phyloP scores from a whole-genome alignment of 2,329 filamentous ascomycete genomes.

The Colletotrichum sp. region DNA sequence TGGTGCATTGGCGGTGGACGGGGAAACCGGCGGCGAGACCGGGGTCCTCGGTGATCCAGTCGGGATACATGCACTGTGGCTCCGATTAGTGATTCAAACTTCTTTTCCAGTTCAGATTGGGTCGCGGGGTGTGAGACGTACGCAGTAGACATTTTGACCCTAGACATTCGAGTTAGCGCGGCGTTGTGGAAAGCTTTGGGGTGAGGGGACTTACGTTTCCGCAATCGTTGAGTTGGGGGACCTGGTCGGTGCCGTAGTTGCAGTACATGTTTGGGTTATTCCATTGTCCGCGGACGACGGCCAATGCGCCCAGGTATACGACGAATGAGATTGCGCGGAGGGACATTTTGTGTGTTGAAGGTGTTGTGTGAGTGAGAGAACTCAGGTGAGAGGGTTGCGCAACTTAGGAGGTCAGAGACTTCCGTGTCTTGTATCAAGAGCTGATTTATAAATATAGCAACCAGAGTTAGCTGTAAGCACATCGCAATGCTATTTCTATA shows the following conservation, averaged over 20 bases:
- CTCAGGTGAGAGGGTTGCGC: not conserved
- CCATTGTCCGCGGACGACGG: not conserved
- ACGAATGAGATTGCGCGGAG: not conserved
- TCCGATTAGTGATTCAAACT: not conserved
- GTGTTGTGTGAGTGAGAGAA: not conserved
- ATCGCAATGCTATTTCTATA: not conserved
- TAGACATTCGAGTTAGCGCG: not conserved
- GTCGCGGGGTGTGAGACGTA: not conserved
- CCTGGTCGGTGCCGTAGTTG: not conserved
- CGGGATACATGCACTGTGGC: not conserved
- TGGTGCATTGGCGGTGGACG: not conserved
- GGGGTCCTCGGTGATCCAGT: not conserved
- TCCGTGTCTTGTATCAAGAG: not conserved
- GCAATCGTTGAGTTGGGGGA: not conserved
- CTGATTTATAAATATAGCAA: not conserved
- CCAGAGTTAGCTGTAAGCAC: not conserved
- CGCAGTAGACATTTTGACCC: not conserved
- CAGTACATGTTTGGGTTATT: not conserved
- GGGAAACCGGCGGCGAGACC: not conserved
- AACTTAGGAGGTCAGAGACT: fast-evolving
- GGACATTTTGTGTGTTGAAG: not conserved
- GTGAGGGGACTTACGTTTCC: not conserved
- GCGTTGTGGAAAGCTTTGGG: not conserved
- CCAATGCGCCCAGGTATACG: not conserved
- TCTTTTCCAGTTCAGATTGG: not conserved